Percentiles rank a stretch among this genome's conserved stretches.
Evolutionary conservation across 805 yeast genomes (phyloP).

Genomic region (Ogataea salicorniae): DNA sequence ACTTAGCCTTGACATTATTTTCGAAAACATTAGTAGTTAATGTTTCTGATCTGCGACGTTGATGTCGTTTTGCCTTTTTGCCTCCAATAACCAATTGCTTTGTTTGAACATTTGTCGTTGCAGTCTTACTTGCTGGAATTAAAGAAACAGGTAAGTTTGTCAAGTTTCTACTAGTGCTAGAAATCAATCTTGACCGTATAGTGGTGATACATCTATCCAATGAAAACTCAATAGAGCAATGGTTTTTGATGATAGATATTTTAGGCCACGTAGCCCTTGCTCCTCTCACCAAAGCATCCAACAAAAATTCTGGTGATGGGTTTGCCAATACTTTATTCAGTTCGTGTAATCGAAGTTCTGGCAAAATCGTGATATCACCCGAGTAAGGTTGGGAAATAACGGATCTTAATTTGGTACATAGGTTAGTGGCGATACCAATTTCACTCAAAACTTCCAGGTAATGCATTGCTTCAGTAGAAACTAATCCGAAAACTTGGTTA

Average conservation of each 20-base stretch:
- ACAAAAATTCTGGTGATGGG: conserved; percentile 73
- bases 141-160: conserved; percentile 12
- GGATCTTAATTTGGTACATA: conserved; percentile 68
- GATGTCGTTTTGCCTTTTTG: conserved; percentile 2
- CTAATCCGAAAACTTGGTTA: conserved; percentile 51
- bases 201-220: conserved; percentile 73
- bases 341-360: conserved; percentile 59
- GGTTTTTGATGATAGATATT: conserved; percentile 77
- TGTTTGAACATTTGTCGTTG: background rate
- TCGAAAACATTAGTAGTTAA: conserved; percentile 7
- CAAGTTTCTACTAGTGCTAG: conserved; percentile 17
- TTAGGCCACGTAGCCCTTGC: conserved; percentile 95
- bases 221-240: conserved; percentile 84
- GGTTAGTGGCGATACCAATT: conserved; percentile 67
- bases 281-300: conserved; percentile 71
- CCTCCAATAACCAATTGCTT: background rate
- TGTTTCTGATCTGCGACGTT: conserved; percentile 17
- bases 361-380: conserved; percentile 91
- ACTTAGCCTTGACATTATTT: conserved; percentile 4
- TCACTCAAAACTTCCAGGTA: conserved; percentile 68
- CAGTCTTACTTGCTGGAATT: conserved; percentile 4
- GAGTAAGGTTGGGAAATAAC: conserved; percentile 81
- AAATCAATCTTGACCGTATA: conserved; percentile 57
- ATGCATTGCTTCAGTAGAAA: conserved; percentile 72
- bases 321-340: conserved; percentile 63